Base-by-base conservation (phyloP, 2,329 filamentous ascomycete genomes). In the Lachnellula willkommii region DNA sequence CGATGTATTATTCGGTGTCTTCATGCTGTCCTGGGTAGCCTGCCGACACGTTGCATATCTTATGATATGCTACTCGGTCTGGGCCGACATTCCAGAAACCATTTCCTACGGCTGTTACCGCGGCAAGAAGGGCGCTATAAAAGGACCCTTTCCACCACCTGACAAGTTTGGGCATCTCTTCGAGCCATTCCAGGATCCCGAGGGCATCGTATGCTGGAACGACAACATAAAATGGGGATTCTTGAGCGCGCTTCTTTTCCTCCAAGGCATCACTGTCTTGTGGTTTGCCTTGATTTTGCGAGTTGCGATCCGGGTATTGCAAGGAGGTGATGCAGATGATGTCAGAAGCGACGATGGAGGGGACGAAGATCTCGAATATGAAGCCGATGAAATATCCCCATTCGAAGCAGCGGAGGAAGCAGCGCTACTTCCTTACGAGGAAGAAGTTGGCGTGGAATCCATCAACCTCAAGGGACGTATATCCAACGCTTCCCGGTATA, bases 221-320 rank as follows among this genome's bases (percentile, higher is more conserved):
- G 72, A 83, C 22, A 79, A 78, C 11, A 83, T 96, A 66, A 85
- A 87, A 66, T 88, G 83, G 79, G 77, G 79, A 12, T 97, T 97
- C 75, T 76, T 97, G 15, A 77, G 79, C 9, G 79, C 90, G 40
- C 82, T 99, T 2, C 76, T 95, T 12, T 80, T 86, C 39, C 78
- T 99, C 22, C 91, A 97, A 72, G 76, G 79, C 22, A 80, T 99
- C 52, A 91, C 89, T 35, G 75, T 95, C 37, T 79, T 89, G 59
- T 97, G 94, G 94, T 95, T 97, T 68, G 79, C 78, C 60, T 88
- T 96, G 84, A 96, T 97, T 63, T 73, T 92, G 40, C 83, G 85
- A 55, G 89, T 99, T 2, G 91, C 91, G 22, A 79, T 88, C 60
- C 85, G 87, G 59, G 91, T 97, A 5, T 69, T 97, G 37, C 81